These are phyloP conservation scores for Boletus bicolor DNA, from an alignment of 768 basidiomycete species.

Conservation along the genomic window DNA sequence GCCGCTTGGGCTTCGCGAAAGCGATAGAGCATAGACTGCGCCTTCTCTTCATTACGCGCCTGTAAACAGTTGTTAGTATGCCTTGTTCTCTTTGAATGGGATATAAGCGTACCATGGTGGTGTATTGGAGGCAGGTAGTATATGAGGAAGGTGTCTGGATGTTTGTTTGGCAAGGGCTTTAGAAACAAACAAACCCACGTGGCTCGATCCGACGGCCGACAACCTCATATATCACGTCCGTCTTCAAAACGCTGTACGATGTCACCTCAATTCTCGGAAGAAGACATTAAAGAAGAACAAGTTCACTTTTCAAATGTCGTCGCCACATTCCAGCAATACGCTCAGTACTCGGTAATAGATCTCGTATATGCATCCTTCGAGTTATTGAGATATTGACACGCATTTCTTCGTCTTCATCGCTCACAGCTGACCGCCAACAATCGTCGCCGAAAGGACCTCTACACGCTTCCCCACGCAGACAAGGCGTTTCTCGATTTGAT, in stretches of 20 bases:
- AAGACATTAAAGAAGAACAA: constrained; percentile 54
- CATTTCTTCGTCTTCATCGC: not conserved
- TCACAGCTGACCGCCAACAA: constrained; percentile 56
- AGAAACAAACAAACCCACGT: constrained; percentile 27
- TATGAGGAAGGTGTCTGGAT: not conserved
- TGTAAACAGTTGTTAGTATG: constrained; percentile 22
- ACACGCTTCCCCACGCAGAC: constrained; percentile 64
- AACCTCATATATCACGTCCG: too few species aligned
- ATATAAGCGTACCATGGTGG: constrained; percentile 15
- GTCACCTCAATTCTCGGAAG: constrained; percentile 28
- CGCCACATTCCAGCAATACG: constrained; percentile 71
- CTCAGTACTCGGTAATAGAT: constrained; percentile 51
- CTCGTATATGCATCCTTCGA: not conserved
- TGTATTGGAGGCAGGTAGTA: not conserved
- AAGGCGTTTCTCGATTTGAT: constrained; percentile 62
- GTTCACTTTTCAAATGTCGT: constrained; percentile 75
- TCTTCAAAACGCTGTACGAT: constrained; percentile 6
- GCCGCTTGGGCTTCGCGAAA: constrained; percentile 96
- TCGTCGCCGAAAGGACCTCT: constrained; percentile 73
- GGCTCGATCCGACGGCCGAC: not conserved
- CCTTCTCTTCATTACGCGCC: constrained; percentile 99
- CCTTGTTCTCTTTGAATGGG: too few species aligned
- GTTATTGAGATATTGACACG: not conserved
- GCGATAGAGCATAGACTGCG: constrained; percentile 91
- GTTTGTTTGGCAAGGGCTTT: constrained; percentile 27